Base-by-base conservation (phyloP, 1,139 yeast genomes). In the Yamadazyma membranifaciens region DNA sequence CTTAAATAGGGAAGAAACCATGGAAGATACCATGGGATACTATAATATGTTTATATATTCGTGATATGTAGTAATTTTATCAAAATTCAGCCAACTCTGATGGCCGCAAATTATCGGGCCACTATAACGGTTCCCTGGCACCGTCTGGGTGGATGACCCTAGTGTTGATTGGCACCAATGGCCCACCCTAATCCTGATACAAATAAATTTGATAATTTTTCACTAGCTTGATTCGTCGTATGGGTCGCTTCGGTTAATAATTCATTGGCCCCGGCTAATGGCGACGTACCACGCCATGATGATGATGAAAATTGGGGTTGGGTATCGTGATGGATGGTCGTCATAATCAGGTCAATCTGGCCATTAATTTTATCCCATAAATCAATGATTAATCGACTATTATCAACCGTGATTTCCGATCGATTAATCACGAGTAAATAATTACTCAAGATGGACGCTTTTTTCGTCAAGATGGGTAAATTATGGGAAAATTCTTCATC, bases 131-230 rank as follows among this genome's bases (percentile, higher is more conserved):
- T n/a, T n/a, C n/a, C n/a, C n/a, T n/a, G n/a, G n/a, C n/a, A n/a
- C n/a, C n/a, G n/a, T n/a, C n/a, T n/a, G n/a, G n/a, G n/a, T n/a
- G n/a, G n/a, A n/a, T n/a, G n/a, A n/a, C n/a, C n/a, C 24, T 20
- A 20, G 7, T 20, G 24, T 7, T 20, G 24, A 7, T 20, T 20
- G 3, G 85, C 85, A 4, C 85, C 85, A 46, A 80, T 77, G 1
- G 84, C 85, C 85, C 85, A 80, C 2, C 84, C 85, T 35, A 80
- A 59, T 1, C 85, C 84, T 29, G 78, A 69, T 1, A 75, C 82
- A 41, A 80, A 63, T 44, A 80, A 55, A 45, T 70, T 75, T 5
- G 80, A 73, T 6, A 78, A 48, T 51, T 28, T 36, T 15, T 36
- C 38, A 16, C 33, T 29, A 67, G 68, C 28, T 17, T 68, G 67